A percentile compares a stretch with the other conserved stretches of the same genome.
phyloP scores from a whole-genome alignment of 2,329 filamentous ascomycete species.

The Penicillium sp. region DNA sequence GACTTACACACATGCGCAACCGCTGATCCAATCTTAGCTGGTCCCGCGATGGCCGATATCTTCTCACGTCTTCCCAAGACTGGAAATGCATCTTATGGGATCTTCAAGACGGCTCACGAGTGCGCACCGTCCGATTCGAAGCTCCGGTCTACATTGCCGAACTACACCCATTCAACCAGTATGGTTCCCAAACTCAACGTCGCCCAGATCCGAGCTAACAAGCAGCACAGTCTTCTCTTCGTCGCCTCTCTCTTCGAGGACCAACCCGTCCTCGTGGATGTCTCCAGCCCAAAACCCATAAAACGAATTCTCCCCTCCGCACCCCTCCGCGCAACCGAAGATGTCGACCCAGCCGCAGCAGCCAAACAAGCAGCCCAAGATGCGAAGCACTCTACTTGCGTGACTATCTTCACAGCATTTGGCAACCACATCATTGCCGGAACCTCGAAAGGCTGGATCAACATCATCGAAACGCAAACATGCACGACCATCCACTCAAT shows the following conservation, averaged over 20 bases:
- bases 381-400: slow-evolving; percentile 91
- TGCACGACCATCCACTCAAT: slow-evolving; percentile 85
- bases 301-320: slow-evolving; percentile 80
- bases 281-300: slow-evolving; percentile 66
- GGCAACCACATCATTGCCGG: slow-evolving; percentile 89
- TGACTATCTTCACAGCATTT: slow-evolving; percentile 80
- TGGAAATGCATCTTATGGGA: slow-evolving; percentile 98
- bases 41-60: slow-evolving; percentile 87
- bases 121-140: slow-evolving; percentile 86
- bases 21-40: slow-evolving; percentile 57
- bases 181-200: slow-evolving; percentile 32
- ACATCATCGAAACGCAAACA: slow-evolving; percentile 84
- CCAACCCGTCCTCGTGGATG: slow-evolving; percentile 83
- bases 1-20: neutral
- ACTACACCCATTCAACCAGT: slow-evolving; percentile 89
- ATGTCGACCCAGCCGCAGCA: slow-evolving; percentile 56
- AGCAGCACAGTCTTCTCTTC: slow-evolving; percentile 68
- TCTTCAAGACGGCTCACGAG: slow-evolving; percentile 68
- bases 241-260: slow-evolving; percentile 94
- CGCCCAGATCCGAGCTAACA: neutral
- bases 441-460: slow-evolving; percentile 94
- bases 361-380: slow-evolving; percentile 91
- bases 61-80: slow-evolving; percentile 90
- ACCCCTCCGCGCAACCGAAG: slow-evolving; percentile 75
- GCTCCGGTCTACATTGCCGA: slow-evolving; percentile 95